Conservation (phyloP, 1,284 basidiomycete genomes). For the Heterobasidion annosum region DNA sequence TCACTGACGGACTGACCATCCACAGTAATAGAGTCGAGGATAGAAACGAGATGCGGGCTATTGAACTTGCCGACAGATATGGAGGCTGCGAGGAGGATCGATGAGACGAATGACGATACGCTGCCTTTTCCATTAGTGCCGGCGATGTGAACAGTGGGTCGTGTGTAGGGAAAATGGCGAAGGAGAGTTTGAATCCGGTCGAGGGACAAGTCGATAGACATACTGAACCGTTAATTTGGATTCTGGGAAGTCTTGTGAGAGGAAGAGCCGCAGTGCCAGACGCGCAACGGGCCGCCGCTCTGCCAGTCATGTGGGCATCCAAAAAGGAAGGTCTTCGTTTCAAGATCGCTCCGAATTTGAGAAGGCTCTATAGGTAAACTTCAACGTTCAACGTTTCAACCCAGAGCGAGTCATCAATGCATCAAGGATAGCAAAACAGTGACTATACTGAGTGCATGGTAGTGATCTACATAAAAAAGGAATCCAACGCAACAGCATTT, state of each 20-base stretch:
- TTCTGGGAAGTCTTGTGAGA: not conserved
- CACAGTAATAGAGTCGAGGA: constrained; percentile 75
- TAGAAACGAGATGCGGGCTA: constrained; percentile 81
- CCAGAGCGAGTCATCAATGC: too few relatives aligned
- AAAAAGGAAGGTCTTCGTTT: too few relatives aligned
- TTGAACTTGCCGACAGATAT: constrained; percentile 82
- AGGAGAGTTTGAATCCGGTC: constrained; percentile 61
- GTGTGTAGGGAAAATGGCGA: constrained; percentile 52
- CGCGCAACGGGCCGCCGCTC: too few relatives aligned
- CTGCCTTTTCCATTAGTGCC: constrained; percentile 99
- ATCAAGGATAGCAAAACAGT: too few relatives aligned
- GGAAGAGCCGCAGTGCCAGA: not conserved
- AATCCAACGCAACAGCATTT: too few relatives aligned
- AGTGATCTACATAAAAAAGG: too few relatives aligned
- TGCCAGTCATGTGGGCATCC: too few relatives aligned
- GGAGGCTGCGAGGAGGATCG: constrained; percentile 53
- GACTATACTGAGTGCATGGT: too few relatives aligned
- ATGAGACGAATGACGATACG: constrained; percentile 77
- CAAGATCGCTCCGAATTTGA: too few relatives aligned
- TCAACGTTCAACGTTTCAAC: too few relatives aligned
- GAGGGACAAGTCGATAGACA: constrained; percentile 78
- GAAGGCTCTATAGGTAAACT: too few relatives aligned
- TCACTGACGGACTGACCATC: constrained; percentile 46
- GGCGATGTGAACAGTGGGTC: constrained; percentile 87
- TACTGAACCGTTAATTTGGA: constrained; percentile 12